Evolutionary conservation across 139 green algal genomes (phyloP).

Genomic region (Yamagishiella unicocca): DNA sequence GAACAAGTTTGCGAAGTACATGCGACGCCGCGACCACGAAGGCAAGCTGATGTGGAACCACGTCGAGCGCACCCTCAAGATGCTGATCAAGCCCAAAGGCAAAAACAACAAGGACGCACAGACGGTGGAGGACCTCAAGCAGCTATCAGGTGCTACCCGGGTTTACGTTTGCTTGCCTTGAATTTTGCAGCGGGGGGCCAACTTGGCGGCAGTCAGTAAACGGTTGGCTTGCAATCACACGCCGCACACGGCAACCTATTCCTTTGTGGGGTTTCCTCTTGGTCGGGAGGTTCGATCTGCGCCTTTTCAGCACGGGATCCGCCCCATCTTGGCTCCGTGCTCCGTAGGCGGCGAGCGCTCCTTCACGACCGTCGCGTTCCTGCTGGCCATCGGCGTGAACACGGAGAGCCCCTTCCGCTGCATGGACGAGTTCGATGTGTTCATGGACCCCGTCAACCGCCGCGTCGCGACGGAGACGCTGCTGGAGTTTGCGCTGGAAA

Average conservation of each 20-base stretch:
- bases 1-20: conserved; percentile 49
- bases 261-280: no score
- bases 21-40: conserved; percentile 44
- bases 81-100: conserved; percentile 53
- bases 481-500: conserved; percentile 78
- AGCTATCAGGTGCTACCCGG: conserved; percentile 59
- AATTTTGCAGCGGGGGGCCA: neutral
- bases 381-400: conserved; percentile 85
- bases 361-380: conserved; percentile 91
- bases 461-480: conserved; percentile 79
- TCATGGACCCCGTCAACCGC: conserved; percentile 85
- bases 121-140: conserved; percentile 70
- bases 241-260: no score
- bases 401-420: conserved; percentile 86
- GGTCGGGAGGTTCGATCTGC: no score
- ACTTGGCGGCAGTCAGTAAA: no score
- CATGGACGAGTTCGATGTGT: conserved; percentile 93
- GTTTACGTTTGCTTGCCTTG: neutral
- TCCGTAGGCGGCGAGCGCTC: conserved; percentile 88
- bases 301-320: no score
- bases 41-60: conserved; percentile 24
- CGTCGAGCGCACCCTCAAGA: conserved; percentile 26
- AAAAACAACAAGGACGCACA: conserved; percentile 29
- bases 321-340: neutral
- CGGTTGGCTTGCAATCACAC: no score